phyloP scores from a whole-genome alignment of 2,329 filamentous ascomycete genomes.

The Aspergillus spinulosporus region DNA sequence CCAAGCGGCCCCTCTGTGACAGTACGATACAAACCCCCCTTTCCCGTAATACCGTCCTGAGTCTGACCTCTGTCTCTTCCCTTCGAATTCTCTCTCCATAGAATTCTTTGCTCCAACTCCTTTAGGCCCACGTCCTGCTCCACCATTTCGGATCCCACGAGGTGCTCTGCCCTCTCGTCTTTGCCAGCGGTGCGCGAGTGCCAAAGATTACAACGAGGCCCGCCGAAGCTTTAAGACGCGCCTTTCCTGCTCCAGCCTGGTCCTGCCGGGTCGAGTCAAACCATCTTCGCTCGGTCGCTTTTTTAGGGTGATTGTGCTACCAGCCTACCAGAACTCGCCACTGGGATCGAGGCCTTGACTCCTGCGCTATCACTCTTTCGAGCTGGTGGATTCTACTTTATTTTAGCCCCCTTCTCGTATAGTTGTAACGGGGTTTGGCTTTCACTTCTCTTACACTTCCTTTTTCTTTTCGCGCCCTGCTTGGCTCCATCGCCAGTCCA shows the following conservation, averaged over 20 bases:
- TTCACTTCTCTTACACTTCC: constrained; percentile 6
- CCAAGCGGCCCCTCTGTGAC: constrained; percentile 16
- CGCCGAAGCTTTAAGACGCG: constrained; percentile 29
- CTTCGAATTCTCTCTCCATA: constrained; percentile 6
- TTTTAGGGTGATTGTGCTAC: constrained; percentile 27
- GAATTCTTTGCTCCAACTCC: constrained; percentile 11
- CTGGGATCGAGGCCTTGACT: constrained; percentile 28
- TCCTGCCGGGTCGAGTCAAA: constrained; percentile 29
- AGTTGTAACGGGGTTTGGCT: constrained; percentile 23
- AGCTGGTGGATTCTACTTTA: constrained; percentile 25
- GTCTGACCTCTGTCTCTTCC: constrained; percentile 9
- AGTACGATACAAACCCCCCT: constrained; percentile 22
- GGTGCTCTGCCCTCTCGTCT: constrained; percentile 28
- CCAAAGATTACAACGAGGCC: neutral
- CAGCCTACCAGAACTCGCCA: constrained; percentile 25
- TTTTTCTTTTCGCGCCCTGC: constrained; percentile 10
- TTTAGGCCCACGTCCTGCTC: constrained; percentile 33
- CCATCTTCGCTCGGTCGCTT: constrained; percentile 27
- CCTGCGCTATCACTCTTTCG: constrained; percentile 27
- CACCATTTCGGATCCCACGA: constrained; percentile 44
- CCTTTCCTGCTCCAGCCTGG: constrained; percentile 30
- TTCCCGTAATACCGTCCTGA: constrained; percentile 18
- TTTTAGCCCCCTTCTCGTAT: constrained; percentile 18
- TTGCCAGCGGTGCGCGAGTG: neutral
- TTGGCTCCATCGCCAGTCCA: constrained; percentile 2